Base-by-base conservation (phyloP, 2,329 filamentous ascomycete genomes). In the Bipolaris zeicola region DNA sequence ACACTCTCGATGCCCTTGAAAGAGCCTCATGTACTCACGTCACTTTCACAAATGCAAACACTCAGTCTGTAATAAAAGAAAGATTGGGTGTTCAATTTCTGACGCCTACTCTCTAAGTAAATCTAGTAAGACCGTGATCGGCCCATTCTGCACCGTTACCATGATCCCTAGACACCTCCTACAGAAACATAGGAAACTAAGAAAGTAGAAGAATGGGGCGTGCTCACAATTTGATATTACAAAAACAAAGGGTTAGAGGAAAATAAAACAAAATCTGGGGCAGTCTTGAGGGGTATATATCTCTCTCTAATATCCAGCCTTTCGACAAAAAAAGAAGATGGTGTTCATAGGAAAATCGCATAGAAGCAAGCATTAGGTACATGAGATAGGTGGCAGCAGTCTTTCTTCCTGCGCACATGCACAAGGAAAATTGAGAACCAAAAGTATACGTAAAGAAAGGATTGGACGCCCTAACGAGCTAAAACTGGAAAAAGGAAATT, bases 321-420 rank as follows among this genome's bases (percentile, higher is more conserved):
- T 24, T 47, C 44, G 33, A 47, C 34, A 47, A 46, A 36, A 34
- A 18, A 43, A 26, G 16, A 42, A n/a, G 24, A 13, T 6, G 18
- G 24, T n/a, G 20, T 14, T 42, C 39, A 43, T 36, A 26, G 13
- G 13, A 47, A 37, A 24, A 20, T 22, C 28, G 47, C 36, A 31
- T 28, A 14, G 14, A 22, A 50, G 36, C 48, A 50, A 50, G 48
- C 48, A 50, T 50, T 50, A 50, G 39, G 39, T 43, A 44, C 39
- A 43, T 24, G 31, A 24, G 33, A 43, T 13, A 31, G 20, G 41
- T 28, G 26, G 24, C 28, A 16, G 18, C 48, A 43, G 26, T 50
- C 38, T 44, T 24, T 36, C 18, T 50, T 33, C 26, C 22, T 22
- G 31, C 16, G 37, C 31, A 24, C 39, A 31, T n/a, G 24, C 24